Conservation (phyloP, 2,329 filamentous ascomycete species). For the Penicillium decumbens region DNA sequence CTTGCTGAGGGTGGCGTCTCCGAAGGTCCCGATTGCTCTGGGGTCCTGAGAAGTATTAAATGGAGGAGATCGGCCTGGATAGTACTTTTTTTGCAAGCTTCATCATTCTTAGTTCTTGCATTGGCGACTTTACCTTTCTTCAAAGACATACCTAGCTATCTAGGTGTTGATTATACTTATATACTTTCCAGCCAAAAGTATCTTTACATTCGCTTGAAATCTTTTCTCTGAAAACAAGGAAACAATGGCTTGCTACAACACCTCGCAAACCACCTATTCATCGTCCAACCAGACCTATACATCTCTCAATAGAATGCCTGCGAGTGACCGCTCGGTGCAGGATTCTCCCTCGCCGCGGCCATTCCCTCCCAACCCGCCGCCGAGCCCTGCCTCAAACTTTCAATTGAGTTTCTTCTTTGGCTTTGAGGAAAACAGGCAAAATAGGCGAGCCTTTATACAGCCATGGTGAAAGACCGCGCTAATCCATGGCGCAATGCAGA, state of each 20-base stretch:
- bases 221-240: neutral
- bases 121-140: neutral
- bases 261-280: neutral
- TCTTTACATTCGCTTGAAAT: neutral
- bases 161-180: neutral
- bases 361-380: conserved; percentile 39
- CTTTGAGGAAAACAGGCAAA: conserved; percentile 11
- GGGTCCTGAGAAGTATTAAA: conserved; percentile 15
- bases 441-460: conserved; percentile 6
- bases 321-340: conserved; percentile 22
- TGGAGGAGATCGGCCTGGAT: conserved; percentile 7
- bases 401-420: conserved; percentile 7
- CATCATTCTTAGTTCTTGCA: neutral
- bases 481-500: neutral
- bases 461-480: neutral
- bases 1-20: conserved; percentile 11
- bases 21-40: conserved; percentile 8
- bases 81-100: neutral
- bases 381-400: conserved; percentile 33
- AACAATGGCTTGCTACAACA: conserved; percentile 4
- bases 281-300: neutral
- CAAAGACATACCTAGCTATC: neutral
- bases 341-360: conserved; percentile 28
- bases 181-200: neutral
- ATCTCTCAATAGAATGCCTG: conserved; percentile 2